Percentiles rank a stretch among this genome's conserved stretches.
Conservation (phyloP, 208 protist species). For the Giardia duodenalis region DNA sequence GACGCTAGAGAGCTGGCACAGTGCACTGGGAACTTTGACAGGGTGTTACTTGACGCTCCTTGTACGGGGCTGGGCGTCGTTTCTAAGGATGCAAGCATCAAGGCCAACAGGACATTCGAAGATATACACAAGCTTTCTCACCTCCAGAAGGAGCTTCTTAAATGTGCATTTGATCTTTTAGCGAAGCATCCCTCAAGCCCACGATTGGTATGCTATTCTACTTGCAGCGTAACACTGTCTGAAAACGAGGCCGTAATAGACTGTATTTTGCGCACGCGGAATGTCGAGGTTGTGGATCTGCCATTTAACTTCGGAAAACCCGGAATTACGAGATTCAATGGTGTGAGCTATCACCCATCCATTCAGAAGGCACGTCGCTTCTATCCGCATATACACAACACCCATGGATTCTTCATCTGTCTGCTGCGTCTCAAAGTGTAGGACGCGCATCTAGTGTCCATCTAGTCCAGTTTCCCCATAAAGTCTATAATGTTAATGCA, state of each 20-base stretch:
- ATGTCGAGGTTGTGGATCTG: constrained; percentile 72
- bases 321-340: constrained; percentile 65
- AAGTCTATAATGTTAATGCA: not conserved
- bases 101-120: constrained; percentile 61
- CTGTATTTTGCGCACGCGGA: constrained; percentile 73
- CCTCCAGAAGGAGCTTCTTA: constrained; percentile 82
- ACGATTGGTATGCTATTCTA: constrained; percentile 91
- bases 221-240: constrained; percentile 82
- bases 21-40: constrained; percentile 54
- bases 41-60: constrained; percentile 87
- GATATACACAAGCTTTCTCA: constrained; percentile 69
- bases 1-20: constrained; percentile 35
- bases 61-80: constrained; percentile 95
- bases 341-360: constrained; percentile 56
- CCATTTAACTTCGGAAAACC: constrained; percentile 74
- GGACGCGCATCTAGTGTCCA: too few relatives aligned
- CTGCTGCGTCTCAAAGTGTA: constrained; percentile 6
- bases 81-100: constrained; percentile 81
- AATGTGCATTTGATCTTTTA: constrained; percentile 82
- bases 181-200: constrained; percentile 62
- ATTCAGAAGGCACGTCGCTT: constrained; percentile 53
- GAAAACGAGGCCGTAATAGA: constrained; percentile 94
- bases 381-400: constrained; percentile 96
- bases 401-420: constrained; percentile 95
- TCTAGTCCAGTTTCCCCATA: constrained; percentile 18